Base-by-base conservation (phyloP, 1,139 yeast species). In the Debaryomyces psychrophilus region DNA sequence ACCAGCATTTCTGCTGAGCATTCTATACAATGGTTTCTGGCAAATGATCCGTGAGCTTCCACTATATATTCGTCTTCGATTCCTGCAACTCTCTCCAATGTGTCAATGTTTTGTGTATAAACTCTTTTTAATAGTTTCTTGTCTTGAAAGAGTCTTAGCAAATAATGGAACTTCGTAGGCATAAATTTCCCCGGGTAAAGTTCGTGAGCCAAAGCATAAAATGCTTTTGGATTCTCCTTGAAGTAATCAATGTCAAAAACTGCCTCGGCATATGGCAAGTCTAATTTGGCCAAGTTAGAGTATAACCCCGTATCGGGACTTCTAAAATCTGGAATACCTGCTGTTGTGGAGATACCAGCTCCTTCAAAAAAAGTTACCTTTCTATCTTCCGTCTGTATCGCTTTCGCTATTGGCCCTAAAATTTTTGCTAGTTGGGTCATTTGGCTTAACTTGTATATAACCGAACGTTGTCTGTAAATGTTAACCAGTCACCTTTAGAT, bases 21-120 rank as follows among this genome's bases (percentile, higher is more conserved):
- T 17, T 84, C 82, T 35, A 90, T 85, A 60, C 99, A 92, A 55
- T 85, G 95, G 57, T 86, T 87, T 1, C 63, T 65, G 1, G 95
- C 95, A 75, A 92, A 93, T 1, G 96, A 89, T 0, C 98, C 99
- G 66, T 92, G 98, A 0, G 98, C 98, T 60, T 90, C 97, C 1
- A 93, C 83, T 2, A 93, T 73, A 50, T 68, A 74, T 8, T 83
- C 82, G 28, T 72, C 82, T 1, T 71, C 60, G 0, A 92, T 79
- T 0, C 97, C 97, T 0, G 97, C 95, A 11, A 87, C 71, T 52
- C 96, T 74, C 60, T 92, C 99, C 52, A 92, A 71, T 0, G 97
- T 90, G 59, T 92, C 98, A 43, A 92, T 92, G 60, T 92, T 92
- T 62, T 92, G 98, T 0, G 97, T 90, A 63, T 88, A 92, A 3